phyloP scores from a whole-genome alignment of 257 asterid genomes.

The Anisodus acutangulus region DNA sequence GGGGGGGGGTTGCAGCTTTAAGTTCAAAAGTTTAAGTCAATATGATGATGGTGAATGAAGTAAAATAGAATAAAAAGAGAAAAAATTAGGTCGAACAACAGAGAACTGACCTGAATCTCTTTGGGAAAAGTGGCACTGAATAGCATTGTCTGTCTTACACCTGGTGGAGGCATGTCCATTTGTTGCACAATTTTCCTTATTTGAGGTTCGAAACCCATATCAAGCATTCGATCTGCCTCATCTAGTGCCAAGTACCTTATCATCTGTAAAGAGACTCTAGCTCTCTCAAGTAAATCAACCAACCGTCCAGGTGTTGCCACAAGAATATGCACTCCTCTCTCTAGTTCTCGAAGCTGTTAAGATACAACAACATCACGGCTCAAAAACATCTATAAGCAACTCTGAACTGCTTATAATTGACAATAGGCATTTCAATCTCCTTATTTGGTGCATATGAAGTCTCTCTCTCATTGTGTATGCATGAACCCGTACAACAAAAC shows the following conservation, averaged over 20 bases:
- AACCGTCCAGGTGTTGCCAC: conserved; percentile 96
- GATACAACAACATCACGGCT: background rate
- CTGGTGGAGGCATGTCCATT: conserved; percentile 98
- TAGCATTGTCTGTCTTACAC: conserved; percentile 86
- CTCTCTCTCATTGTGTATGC: conserved; percentile 15
- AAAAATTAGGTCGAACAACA: background rate
- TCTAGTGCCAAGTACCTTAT: conserved; percentile 85
- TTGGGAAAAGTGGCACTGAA: conserved; percentile 96
- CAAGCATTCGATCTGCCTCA: conserved; percentile 97
- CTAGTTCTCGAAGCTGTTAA: conserved; percentile 88
- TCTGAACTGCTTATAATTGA: background rate
- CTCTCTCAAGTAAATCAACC: conserved; percentile 96
- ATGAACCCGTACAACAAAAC: background rate
- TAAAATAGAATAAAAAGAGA: background rate
- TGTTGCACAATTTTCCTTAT: conserved; percentile 94
- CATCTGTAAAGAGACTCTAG: conserved; percentile 86
- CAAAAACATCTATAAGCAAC: conserved; percentile 13
- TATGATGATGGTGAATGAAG: background rate
- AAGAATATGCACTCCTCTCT: conserved; percentile 92
- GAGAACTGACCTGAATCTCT: conserved; percentile 82
- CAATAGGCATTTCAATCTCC: background rate
- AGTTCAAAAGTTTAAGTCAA: background rate
- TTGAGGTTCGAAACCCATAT: conserved; percentile 99
- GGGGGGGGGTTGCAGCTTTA: background rate
- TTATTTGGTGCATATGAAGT: background rate